Evolutionary conservation across 2,329 filamentous ascomycete genomes (phyloP).

Genomic region (Verticillium tricorpus): DNA sequence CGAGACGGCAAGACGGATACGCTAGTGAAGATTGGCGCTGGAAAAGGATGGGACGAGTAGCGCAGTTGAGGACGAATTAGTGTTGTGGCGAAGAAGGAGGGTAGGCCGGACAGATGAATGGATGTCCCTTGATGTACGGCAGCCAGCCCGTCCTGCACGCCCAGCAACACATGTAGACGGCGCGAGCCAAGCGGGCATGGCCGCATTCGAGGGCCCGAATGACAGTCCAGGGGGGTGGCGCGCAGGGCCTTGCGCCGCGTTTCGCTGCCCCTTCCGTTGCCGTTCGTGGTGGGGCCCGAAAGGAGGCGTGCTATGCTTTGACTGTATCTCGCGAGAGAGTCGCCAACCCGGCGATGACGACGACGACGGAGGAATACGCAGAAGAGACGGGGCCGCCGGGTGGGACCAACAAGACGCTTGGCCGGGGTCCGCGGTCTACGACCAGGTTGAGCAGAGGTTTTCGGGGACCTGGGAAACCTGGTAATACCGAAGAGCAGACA

Average conservation of each 20-base stretch:
- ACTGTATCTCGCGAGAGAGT: background rate
- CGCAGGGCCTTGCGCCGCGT: background rate
- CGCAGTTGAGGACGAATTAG: background rate
- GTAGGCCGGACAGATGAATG: background rate
- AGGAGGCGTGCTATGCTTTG: background rate
- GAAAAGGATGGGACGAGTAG: constrained; percentile 1
- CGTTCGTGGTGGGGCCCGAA: background rate
- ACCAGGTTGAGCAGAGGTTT: background rate
- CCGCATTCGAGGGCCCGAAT: background rate
- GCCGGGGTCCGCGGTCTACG: background rate
- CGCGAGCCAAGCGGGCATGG: background rate
- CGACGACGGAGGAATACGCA: background rate
- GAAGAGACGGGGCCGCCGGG: background rate
- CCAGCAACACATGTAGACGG: background rate
- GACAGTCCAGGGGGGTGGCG: background rate
- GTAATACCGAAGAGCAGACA: background rate
- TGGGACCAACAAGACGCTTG: background rate
- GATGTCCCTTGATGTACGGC: background rate
- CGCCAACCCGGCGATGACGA: background rate
- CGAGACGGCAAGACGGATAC: background rate
- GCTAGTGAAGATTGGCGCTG: background rate
- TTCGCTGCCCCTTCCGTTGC: background rate
- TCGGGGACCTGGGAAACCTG: background rate
- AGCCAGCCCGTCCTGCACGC: background rate
- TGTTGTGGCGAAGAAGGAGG: background rate